Base-by-base conservation (phyloP, 371 early-diverging fungal species). In the Mortierella sp. region DNA sequence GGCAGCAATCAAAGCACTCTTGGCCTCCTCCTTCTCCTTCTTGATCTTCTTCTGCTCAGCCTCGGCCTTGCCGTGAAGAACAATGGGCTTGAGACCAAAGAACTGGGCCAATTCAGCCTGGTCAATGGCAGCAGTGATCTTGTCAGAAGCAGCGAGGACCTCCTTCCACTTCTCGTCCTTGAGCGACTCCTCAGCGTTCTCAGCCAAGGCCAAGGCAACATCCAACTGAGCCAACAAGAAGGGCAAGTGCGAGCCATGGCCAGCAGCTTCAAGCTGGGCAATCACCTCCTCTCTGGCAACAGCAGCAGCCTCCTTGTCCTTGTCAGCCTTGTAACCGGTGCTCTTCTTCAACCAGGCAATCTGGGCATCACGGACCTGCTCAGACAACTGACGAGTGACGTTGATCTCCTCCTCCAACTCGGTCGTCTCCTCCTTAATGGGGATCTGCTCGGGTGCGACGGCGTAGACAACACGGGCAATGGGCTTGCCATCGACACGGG, bases 321-420 rank as follows among this genome's bases (percentile, higher is more conserved):
- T 86, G 7, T 86, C 86, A 1, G 86, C 77, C 80, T 82, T 86
- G 73, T 86, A 86, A 7, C 80, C 86, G 1, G 77, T 46, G 71
- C 88, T 80, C 89, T 97, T 98, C 87, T 95, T 95, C 75, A 98
- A 81, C 89, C 93, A 93, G 2, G 93, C 90, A 27, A 98, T 92
- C 83, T 96, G 93, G 24, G 96, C 84, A 81, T 97, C 96, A 29
- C 95, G 90, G 44, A 96, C 87, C 29, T 93, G 94, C 74, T 97
- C 95, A 56, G 90, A 89, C 77, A 97, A 80, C 68, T 93, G 91
- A 46, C 87, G 84, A 6, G 83, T 77, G 11, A 94, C 87, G 75
- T 94, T 90, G 14, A 91, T 88, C 27, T 92, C 92, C 41, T 89
- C 87, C 74, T 88, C 75, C 78, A 79, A 63, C 80, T 90, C 83